Evolutionary conservation across 2,329 filamentous ascomycete genomes (phyloP), one percentile per base, ranked within the genome.

Genomic region (Macrophomina phaseolina): DNA sequence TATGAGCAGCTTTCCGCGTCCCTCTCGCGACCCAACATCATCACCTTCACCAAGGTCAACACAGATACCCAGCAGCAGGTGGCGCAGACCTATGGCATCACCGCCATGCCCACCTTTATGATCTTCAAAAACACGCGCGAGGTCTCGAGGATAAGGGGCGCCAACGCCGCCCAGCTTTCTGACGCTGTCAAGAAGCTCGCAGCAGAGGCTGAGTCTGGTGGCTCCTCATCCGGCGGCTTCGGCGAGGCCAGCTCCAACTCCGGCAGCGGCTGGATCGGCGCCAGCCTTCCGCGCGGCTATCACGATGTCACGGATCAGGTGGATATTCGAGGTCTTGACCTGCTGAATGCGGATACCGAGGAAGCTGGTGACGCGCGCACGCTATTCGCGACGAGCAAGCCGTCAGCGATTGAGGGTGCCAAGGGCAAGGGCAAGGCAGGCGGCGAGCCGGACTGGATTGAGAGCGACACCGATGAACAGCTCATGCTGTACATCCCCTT

Each of bases 391-490:
- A 71, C 73, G 4, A 81, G 83, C 67, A 88, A 90, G 78, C 94
- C 94, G 5, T 87, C 84, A 64, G 84, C 84, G 1, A 79, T 46
- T 32, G 38, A 58, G 30, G 72, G 71, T 64, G 80, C 76, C 65
- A 85, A 85, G 70, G 80, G 77, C 58, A 87, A 88, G 73, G 85
- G 81, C 65, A 89, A 89, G 75, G 78, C 77, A 30, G 77, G 82
- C 34, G 88, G 87, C 11, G 80, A 77, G 71, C 79, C 80, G 75
- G 94, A 99, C 80, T 98, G 92, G 90, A 89, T 98, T 28, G 92
- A 97, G 83, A 97, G 93, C 78, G 94, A 97, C 76, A 96, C 94
- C 42, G 95, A 99, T 76, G 94, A 98, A 81, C 95, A 99, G 83
- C 83, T 99, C 69, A 91, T 98, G 86, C 86, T 99, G 55, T 98